Evolutionary conservation across 306 rosid species (phyloP), one percentile per base, ranked within the genome.

Genomic region (Medicago ruthenica): DNA sequence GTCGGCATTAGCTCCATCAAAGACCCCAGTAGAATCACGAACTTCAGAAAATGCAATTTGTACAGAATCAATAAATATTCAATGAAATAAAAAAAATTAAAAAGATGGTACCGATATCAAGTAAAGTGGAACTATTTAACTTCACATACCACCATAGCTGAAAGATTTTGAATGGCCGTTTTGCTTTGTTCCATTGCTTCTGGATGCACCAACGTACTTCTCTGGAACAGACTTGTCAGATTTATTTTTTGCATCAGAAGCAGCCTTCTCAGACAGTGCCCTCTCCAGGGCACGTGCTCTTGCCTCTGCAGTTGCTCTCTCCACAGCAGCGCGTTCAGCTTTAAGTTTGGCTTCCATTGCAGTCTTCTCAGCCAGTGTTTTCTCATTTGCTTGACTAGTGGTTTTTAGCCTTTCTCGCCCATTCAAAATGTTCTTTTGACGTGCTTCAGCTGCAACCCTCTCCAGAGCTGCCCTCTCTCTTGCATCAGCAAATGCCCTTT

Each of bases 261-360:
- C 82, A 86, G 87, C 86, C 88, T 83, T 93, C 80, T 84, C 92
- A 9, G 96, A 87, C 76, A 94, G 81, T 51, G 98, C 93, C 87
- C 91, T 90, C 76, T 88, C 96, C 48, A 94, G 80, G 74, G 97
- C 96, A 54, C 97, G 96, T 48, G 84, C 87, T 20, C 97, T 82
- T 53, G 96, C 98, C 88, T 94, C 98, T 54, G 81, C 72, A 54
- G 95, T 87, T 74, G 95, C 97, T 85, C 96, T 90, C 87, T 94
- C 98, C 59, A 94, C 97, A 69, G 93, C 95, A 76, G 97, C 93
- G 72, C 98, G 98, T 78, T 94, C 91, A 63, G 82, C 88, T 85
- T 89, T 92, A 60, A 88, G 89, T 88, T 86, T 91, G 75, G 95
- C 95, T 81, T 94, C 96, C 85, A 74, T 76, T 57, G 89, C 87